Conservation (phyloP, 345 rosid species). For the Jatropha curcas region DNA sequence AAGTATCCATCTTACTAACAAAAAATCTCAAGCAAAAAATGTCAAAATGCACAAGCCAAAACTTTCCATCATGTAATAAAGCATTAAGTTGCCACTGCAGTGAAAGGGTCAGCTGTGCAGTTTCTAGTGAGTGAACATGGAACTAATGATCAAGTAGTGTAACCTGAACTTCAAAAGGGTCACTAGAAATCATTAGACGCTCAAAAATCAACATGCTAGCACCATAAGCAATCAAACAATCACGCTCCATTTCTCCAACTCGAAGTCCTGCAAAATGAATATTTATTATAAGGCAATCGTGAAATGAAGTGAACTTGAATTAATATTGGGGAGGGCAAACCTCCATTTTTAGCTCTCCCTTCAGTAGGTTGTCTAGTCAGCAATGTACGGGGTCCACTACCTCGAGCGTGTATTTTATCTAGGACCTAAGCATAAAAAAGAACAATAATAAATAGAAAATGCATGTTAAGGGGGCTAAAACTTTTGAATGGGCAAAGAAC, state of each 20-base stretch:
- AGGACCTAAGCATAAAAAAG: conserved; percentile 50
- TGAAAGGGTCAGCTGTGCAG: not conserved
- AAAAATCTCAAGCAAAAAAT: not conserved
- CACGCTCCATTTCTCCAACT: conserved; percentile 99
- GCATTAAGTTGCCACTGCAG: not conserved
- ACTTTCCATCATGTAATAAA: not conserved
- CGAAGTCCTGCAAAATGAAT: conserved; percentile 60
- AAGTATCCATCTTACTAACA: not conserved
- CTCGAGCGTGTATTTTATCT: conserved; percentile 97
- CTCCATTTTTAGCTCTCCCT: conserved; percentile 97
- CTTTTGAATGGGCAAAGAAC: no score
- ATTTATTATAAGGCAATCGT: not conserved
- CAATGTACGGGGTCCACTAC: conserved; percentile 85
- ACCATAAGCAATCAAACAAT: conserved; percentile 95
- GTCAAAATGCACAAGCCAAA: no score
- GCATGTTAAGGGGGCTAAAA: no score
- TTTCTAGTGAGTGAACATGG: not conserved
- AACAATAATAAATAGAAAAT: no score
- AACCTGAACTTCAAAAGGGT: conserved; percentile 97
- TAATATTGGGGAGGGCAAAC: conserved; percentile 33
- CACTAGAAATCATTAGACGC: conserved; percentile 92
- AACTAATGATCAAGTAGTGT: conserved; percentile 4
- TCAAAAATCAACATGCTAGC: conserved; percentile 89
- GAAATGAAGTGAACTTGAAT: conserved; percentile 5
- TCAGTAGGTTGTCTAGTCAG: conserved; percentile 96